Conservation (phyloP, 2,329 filamentous ascomycete genomes). For the Exutisphaerella laricina region DNA sequence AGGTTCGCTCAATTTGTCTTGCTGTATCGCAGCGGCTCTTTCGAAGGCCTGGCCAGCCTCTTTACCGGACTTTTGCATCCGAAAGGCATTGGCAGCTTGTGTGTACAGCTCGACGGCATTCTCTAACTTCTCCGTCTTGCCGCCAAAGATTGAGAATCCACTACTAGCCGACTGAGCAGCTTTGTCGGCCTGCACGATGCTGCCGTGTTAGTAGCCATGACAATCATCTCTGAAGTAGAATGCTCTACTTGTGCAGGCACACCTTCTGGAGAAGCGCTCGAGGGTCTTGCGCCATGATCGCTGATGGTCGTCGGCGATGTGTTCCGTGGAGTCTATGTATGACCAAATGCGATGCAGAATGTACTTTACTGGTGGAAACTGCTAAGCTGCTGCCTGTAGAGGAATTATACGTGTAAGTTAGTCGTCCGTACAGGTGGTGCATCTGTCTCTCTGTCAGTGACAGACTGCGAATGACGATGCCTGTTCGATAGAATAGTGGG, state of each 20-base stretch:
- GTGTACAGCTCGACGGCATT: constrained; percentile 81
- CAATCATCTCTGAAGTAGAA: no score
- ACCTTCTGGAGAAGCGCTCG: constrained; percentile 75
- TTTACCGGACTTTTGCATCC: constrained; percentile 76
- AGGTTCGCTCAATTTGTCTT: constrained; percentile 75
- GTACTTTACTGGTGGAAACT: no score
- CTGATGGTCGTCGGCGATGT: no score
- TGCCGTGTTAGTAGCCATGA: no score
- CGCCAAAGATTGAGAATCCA: constrained; percentile 87
- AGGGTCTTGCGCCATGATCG: constrained; percentile 67
- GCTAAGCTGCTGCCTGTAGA: not conserved
- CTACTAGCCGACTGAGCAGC: constrained; percentile 64
- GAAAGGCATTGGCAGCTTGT: constrained; percentile 86
- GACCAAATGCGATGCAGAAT: no score
- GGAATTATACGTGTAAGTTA: constrained; percentile 1
- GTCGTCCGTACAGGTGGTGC: not conserved
- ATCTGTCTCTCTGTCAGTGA: constrained; percentile 4
- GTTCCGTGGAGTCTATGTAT: no score
- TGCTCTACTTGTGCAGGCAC: no score
- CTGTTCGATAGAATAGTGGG: not conserved
- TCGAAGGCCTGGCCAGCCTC: constrained; percentile 86
- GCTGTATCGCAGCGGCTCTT: constrained; percentile 73
- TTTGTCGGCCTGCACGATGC: constrained; percentile 86
- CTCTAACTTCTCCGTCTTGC: constrained; percentile 81
- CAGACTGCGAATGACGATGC: not conserved